Evolutionary conservation across 257 asterid species (phyloP), one percentile per base, ranked within the genome.

Genomic region (Nemophila menziesii): DNA sequence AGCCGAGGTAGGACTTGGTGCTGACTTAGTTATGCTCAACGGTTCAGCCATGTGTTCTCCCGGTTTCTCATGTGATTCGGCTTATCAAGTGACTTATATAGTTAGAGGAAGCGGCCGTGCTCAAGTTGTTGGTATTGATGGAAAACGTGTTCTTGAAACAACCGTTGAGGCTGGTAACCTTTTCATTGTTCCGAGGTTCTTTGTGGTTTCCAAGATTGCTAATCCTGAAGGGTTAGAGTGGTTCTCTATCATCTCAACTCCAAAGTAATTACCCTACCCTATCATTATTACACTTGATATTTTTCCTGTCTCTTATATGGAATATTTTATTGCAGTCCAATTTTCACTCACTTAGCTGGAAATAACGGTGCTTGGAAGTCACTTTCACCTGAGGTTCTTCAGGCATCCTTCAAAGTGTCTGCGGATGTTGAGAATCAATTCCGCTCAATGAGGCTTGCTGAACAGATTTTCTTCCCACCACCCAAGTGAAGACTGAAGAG

Each of bases 11-110:
- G 92, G 93, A 12, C 73, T 77, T 1, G 87, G 94, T 11, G 94
- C 93, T 0, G 94, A 79, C 51, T 92, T 82, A 15, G 97, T 86
- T 33, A 68, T 84, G 59, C 62, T 86, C 12, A 42, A 67, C 5
- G 97, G 93, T 16, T 63, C 52, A 24, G 85, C 97, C 3, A 82
- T 82, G 94, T 86, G 94, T 43, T 82, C 94, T 26, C 97, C 97
- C 0, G 94, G 94, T 14, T 82, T 86, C 67, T 79, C 97, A 0
- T 77, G 93, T 40, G 94, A 86, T 61, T 82, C 92, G 0, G 96
- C 96, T 11, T 47, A 76, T 53, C 96, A 82, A 72, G 97, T 86
- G 11, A 86, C 97, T 5, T 79, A 77, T 64, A 67, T 86, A 54
- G 92, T 77, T 1, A 55, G 85, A 56, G 97, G 94, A 4, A 74